These are phyloP conservation scores for Cladosporium sp. DNA, from an alignment of 2,329 filamentous ascomycete species.

Conservation along the genomic window DNA sequence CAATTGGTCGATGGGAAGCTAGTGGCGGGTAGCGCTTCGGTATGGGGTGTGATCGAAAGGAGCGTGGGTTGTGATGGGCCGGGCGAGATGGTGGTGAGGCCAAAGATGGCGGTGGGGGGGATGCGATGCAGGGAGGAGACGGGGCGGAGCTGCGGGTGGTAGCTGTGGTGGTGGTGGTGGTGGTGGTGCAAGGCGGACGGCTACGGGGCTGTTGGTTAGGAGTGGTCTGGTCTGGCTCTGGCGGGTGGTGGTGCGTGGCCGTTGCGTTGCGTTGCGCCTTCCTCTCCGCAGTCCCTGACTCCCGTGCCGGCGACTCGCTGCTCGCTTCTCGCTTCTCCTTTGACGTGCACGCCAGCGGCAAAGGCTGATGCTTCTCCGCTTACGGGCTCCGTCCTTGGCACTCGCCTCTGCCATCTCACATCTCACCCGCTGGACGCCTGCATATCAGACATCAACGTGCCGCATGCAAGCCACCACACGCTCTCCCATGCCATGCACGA, in stretches of 20 bases:
- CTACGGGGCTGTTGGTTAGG: not conserved
- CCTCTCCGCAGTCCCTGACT: not conserved
- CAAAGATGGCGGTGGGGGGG: slow-evolving; percentile 3
- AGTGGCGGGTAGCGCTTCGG: not conserved
- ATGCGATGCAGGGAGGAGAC: not conserved
- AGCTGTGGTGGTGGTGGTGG: not conserved
- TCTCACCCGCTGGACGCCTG: not conserved
- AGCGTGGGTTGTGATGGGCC: slow-evolving; percentile 1
- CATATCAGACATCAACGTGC: not conserved
- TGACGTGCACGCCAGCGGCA: not conserved
- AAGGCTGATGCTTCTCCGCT: not conserved
- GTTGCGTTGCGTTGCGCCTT: slow-evolving; percentile 4
- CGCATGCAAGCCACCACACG: not conserved
- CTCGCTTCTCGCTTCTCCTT: too few relatives aligned
- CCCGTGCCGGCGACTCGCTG: not conserved
- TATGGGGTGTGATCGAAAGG: not conserved
- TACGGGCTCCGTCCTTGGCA: not conserved
- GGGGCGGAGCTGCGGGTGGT: not conserved
- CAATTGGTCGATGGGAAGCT: slow-evolving; percentile 1
- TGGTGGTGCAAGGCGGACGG: not conserved
- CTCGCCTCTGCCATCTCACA: too few relatives aligned
- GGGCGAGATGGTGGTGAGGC: not conserved
- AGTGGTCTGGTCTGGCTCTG: not conserved
- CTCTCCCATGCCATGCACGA: not conserved
- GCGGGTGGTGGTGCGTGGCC: slow-evolving; percentile 3